phyloP scores from a whole-genome alignment of 768 basidiomycete species.

The Phallus indusiatus region DNA sequence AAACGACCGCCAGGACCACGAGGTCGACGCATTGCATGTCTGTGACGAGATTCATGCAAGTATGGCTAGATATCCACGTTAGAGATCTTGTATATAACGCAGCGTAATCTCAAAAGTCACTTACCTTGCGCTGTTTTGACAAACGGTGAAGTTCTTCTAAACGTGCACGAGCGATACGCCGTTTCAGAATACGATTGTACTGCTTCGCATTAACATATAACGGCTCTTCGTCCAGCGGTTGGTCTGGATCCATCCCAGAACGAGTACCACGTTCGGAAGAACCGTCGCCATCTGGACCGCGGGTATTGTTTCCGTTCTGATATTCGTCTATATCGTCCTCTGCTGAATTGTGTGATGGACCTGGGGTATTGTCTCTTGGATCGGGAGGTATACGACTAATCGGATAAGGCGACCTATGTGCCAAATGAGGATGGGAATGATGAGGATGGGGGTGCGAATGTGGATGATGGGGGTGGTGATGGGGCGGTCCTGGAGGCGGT shows the following conservation, averaged over 20 bases:
- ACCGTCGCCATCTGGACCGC: slow-evolving; percentile 1
- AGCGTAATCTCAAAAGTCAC: slow-evolving; percentile 9
- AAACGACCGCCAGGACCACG: slow-evolving; percentile 96
- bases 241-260: not conserved
- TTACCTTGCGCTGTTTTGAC: slow-evolving; percentile 86
- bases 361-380: slow-evolving; percentile 6
- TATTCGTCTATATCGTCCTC: slow-evolving; percentile 8
- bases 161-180: slow-evolving; percentile 81
- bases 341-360: slow-evolving; percentile 3
- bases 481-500: not conserved
- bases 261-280: not conserved
- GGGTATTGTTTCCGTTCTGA: not conserved
- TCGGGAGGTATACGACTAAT: not conserved
- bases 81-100: not conserved
- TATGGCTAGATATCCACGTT: slow-evolving; percentile 57
- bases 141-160: slow-evolving; percentile 91
- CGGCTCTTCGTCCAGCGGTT: slow-evolving; percentile 80
- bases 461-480: not conserved
- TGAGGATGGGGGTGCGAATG: not conserved
- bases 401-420: not conserved
- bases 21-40: slow-evolving; percentile 95
- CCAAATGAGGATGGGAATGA: not conserved
- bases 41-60: slow-evolving; percentile 95
- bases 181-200: slow-evolving; percentile 96
- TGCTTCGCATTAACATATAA: slow-evolving; percentile 99